phyloP scores from a whole-genome alignment of 768 basidiomycete species.

The Leccinum imitatum region DNA sequence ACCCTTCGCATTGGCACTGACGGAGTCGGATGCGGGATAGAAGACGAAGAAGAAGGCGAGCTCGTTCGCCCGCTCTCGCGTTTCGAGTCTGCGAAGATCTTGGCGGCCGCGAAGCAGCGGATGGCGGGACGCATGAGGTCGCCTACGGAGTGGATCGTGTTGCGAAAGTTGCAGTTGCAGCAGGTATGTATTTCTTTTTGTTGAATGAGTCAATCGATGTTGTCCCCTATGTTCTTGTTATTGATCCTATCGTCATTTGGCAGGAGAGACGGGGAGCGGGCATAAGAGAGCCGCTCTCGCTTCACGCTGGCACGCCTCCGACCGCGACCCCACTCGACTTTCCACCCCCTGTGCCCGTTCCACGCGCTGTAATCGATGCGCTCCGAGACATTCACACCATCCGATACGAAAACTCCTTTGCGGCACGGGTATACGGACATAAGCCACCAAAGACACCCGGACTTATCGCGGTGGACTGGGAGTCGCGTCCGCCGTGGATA shows the following conservation, averaged over 20 bases:
- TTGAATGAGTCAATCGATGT: background rate
- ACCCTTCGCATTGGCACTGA: slow-evolving; percentile 16
- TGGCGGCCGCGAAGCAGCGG: slow-evolving; percentile 23
- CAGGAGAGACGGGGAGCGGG: slow-evolving; percentile 24
- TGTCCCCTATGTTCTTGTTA: too few relatives aligned
- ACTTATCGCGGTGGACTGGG: slow-evolving; percentile 69
- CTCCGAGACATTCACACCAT: slow-evolving; percentile 60
- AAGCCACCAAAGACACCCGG: slow-evolving; percentile 25
- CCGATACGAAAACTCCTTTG: slow-evolving; percentile 63
- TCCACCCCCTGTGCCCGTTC: slow-evolving; percentile 25
- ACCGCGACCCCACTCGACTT: slow-evolving; percentile 30
- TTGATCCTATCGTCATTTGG: background rate
- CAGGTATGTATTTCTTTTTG: slow-evolving; percentile 22
- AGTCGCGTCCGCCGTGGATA: slow-evolving; percentile 71
- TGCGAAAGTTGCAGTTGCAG: slow-evolving; percentile 48
- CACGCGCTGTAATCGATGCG: slow-evolving; percentile 44
- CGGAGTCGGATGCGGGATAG: background rate
- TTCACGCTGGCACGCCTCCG: slow-evolving; percentile 4
- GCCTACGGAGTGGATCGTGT: slow-evolving; percentile 33
- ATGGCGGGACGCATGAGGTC: slow-evolving; percentile 17
- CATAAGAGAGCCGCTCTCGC: slow-evolving; percentile 1
- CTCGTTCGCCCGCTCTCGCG: slow-evolving; percentile 42
- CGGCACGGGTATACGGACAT: slow-evolving; percentile 58
- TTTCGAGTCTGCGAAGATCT: slow-evolving; percentile 39
- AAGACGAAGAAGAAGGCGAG: slow-evolving; percentile 20